Percentiles rank a stretch among this genome's conserved stretches.
These are phyloP conservation scores for Mayamaea pseudoterrestris DNA, from an alignment of 108 stramenopile genomes.

Conservation along the genomic window DNA sequence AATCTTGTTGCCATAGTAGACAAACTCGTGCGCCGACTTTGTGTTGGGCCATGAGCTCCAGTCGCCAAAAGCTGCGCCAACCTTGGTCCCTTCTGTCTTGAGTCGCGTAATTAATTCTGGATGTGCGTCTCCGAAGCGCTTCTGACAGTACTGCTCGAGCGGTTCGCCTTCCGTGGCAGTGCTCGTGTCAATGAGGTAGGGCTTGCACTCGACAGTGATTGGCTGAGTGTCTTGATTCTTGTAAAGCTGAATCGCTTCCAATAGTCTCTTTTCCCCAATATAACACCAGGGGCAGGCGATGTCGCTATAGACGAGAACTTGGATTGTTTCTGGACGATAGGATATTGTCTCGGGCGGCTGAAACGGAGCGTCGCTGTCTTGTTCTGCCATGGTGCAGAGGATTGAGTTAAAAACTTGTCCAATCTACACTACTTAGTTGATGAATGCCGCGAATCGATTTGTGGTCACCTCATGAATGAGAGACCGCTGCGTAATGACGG, in stretches of 20 bases:
- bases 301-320: conserved; percentile 51
- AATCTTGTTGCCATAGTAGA: conserved; percentile 37
- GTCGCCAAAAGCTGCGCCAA: conserved; percentile 52
- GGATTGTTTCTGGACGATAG: no score
- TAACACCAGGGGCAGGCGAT: conserved; percentile 78
- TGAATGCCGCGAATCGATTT: no score
- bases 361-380: no score
- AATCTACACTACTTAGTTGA: no score
- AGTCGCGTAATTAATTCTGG: conserved; percentile 40
- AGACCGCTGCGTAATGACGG: no score
- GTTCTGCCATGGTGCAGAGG: no score
- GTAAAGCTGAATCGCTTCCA: conserved; percentile 36
- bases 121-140: conserved; percentile 57
- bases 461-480: no score
- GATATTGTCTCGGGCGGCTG: no score
- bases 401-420: no score
- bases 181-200: conserved; percentile 62
- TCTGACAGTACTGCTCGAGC: conserved; percentile 49
- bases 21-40: conserved; percentile 50
- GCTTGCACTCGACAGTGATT: conserved; percentile 52
- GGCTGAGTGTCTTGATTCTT: neutral
- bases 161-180: conserved; percentile 49
- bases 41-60: conserved; percentile 77
- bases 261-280: conserved; percentile 55
- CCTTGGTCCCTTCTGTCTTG: conserved; percentile 37